phyloP scores from a whole-genome alignment of 2,329 filamentous ascomycete genomes.

The Cyanodermella asteris region DNA sequence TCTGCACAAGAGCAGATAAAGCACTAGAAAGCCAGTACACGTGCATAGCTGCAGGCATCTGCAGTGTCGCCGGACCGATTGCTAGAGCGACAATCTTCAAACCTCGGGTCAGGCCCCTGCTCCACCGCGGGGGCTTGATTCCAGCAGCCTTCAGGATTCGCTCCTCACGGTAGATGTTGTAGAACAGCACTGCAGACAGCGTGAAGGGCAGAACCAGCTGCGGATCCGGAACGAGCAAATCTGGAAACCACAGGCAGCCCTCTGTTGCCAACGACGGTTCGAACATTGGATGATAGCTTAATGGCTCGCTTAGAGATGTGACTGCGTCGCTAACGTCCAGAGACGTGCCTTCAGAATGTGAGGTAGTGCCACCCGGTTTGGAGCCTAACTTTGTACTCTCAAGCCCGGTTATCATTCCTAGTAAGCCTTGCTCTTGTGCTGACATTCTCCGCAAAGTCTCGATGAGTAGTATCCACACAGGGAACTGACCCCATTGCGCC shows the following conservation, averaged over 20 bases:
- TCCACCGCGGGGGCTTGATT: slow-evolving; percentile 2
- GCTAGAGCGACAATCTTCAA: slow-evolving; percentile 19
- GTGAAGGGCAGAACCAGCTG: slow-evolving; percentile 26
- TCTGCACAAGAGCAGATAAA: slow-evolving; percentile 20
- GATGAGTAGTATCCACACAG: slow-evolving; percentile 24
- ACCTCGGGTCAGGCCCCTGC: slow-evolving; percentile 12
- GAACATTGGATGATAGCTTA: slow-evolving; percentile 11
- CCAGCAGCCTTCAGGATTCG: background rate
- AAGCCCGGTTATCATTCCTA: slow-evolving; percentile 15
- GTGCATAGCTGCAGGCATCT: slow-evolving; percentile 23
- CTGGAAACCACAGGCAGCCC: slow-evolving; percentile 38
- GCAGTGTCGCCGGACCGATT: slow-evolving; percentile 16
- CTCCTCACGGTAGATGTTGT: slow-evolving; percentile 19
- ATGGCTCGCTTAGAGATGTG: slow-evolving; percentile 8
- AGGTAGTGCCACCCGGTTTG: background rate
- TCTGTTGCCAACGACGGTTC: slow-evolving; percentile 31
- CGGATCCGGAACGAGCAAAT: slow-evolving; percentile 32
- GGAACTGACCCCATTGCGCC: slow-evolving; percentile 19
- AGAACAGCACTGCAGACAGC: slow-evolving; percentile 25
- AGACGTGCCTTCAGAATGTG: slow-evolving; percentile 1
- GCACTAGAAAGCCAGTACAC: slow-evolving; percentile 29
- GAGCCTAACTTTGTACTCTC: too few relatives aligned
- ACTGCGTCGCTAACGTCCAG: slow-evolving; percentile 2
- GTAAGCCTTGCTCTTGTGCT: slow-evolving; percentile 19
- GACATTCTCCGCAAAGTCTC: slow-evolving; percentile 26